phyloP scores from a whole-genome alignment of 768 basidiomycete genomes.

The Hypsizygus marmoreus region DNA sequence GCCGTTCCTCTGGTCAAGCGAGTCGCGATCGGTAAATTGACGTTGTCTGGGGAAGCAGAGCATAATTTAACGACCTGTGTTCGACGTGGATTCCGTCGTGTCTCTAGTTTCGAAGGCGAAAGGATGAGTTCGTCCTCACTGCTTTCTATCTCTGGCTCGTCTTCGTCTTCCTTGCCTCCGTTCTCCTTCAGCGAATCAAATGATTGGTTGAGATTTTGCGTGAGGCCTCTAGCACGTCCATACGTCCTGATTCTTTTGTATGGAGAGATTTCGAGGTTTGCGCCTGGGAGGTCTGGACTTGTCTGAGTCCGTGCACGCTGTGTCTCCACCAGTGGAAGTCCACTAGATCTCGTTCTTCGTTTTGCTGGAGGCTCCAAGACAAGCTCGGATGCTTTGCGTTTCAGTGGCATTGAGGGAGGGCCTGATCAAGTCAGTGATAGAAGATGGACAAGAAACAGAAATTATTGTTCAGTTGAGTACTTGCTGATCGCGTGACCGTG shows the following conservation, averaged over 20 bases:
- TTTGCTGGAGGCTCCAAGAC: slow-evolving; percentile 29
- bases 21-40: neutral
- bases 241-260: slow-evolving; percentile 11
- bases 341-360: slow-evolving; percentile 31
- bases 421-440: too few species aligned
- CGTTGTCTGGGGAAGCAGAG: too few species aligned
- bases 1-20: slow-evolving; percentile 3
- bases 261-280: too few species aligned
- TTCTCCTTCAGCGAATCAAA: slow-evolving; percentile 9
- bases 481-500: slow-evolving; percentile 19
- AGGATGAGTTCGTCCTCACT: slow-evolving; percentile 27
- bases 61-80: too few species aligned
- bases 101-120: slow-evolving; percentile 15
- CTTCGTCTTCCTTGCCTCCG: neutral
- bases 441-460: slow-evolving; percentile 9
- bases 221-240: slow-evolving; percentile 3
- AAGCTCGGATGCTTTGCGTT: slow-evolving; percentile 42
- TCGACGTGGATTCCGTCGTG: neutral
- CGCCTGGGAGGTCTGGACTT: too few species aligned
- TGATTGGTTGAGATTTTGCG: neutral
- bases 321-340: neutral
- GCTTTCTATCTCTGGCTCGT: slow-evolving; percentile 4
- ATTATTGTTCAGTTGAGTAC: neutral
- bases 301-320: slow-evolving; percentile 2
- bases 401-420: slow-evolving; percentile 36